Evolutionary conservation across 1,284 basidiomycete genomes (phyloP).

Genomic region (Athelia sp.): DNA sequence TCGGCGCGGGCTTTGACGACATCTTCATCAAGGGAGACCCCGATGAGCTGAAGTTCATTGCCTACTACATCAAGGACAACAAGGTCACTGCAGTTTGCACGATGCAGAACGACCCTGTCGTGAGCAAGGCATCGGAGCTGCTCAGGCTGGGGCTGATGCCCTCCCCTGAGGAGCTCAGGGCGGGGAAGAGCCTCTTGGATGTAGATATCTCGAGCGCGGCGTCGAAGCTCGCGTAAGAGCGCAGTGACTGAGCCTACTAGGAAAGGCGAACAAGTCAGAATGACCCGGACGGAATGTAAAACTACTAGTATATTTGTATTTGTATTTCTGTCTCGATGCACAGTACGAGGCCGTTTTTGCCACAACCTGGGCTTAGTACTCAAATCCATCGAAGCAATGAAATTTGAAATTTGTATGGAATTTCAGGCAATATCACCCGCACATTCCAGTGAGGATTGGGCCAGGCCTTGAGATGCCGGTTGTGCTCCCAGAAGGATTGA

Average conservation of each 20-base stretch:
- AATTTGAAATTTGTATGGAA: too few relatives aligned
- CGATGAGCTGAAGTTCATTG: constrained; percentile 82
- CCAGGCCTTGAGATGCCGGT: too few relatives aligned
- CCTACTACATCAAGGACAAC: constrained; percentile 79
- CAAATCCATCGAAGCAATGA: too few relatives aligned
- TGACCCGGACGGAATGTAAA: too few relatives aligned
- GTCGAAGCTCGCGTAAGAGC: neutral
- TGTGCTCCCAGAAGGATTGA: too few relatives aligned
- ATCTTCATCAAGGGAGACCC: constrained; percentile 75
- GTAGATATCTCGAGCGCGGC: constrained; percentile 10
- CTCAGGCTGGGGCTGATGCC: constrained; percentile 82
- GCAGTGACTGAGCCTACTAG: neutral
- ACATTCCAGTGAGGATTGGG: too few relatives aligned
- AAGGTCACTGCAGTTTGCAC: constrained; percentile 81
- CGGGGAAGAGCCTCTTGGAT: constrained; percentile 34
- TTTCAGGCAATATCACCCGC: too few relatives aligned
- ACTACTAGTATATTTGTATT: too few relatives aligned
- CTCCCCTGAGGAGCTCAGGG: constrained; percentile 67
- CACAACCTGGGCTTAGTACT: neutral
- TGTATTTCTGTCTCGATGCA: too few relatives aligned
- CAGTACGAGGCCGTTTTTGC: too few relatives aligned
- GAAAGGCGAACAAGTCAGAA: too few relatives aligned
- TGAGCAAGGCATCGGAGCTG: constrained; percentile 79
- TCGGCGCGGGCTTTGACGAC: constrained; percentile 66
- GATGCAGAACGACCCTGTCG: constrained; percentile 82